Evolutionary conservation across 78 protist species (phyloP).

Genomic region (Guillardia theta): DNA sequence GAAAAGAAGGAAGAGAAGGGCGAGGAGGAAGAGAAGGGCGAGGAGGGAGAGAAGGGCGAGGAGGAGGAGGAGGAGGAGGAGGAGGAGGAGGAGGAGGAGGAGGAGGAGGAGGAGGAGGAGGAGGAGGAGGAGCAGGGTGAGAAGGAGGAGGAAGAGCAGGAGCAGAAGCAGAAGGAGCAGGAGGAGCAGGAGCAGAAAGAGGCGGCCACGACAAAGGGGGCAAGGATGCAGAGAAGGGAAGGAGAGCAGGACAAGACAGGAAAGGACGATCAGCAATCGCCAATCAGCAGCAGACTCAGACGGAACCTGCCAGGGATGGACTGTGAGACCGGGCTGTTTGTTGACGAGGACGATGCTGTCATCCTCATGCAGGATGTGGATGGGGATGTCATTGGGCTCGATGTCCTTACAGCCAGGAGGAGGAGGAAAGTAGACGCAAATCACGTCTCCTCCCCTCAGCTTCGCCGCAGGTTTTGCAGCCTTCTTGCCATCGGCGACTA

Average conservation of each 20-base stretch:
- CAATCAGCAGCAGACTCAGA: background rate
- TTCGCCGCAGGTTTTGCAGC: too few species aligned
- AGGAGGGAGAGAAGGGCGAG: background rate
- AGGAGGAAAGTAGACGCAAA: background rate
- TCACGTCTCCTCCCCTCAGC: too few species aligned
- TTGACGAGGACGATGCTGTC: background rate
- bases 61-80: background rate
- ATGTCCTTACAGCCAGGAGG: background rate
- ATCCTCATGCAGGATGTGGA: background rate
- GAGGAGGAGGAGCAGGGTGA: background rate
- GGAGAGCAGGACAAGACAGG: background rate
- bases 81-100: background rate
- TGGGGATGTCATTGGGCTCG: background rate
- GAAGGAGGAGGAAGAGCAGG: background rate
- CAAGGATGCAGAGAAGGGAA: background rate
- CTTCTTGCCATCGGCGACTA: too few species aligned
- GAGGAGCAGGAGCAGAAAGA: background rate
- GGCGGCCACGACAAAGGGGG: background rate
- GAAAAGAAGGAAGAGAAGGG: background rate
- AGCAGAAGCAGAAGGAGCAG: background rate
- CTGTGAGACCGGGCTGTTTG: background rate
- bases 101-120: background rate
- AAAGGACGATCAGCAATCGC: background rate
- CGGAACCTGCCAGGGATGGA: background rate
- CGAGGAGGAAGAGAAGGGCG: background rate